phyloP scores from a whole-genome alignment of 768 basidiomycete genomes.

The Tulasnella sp. region DNA sequence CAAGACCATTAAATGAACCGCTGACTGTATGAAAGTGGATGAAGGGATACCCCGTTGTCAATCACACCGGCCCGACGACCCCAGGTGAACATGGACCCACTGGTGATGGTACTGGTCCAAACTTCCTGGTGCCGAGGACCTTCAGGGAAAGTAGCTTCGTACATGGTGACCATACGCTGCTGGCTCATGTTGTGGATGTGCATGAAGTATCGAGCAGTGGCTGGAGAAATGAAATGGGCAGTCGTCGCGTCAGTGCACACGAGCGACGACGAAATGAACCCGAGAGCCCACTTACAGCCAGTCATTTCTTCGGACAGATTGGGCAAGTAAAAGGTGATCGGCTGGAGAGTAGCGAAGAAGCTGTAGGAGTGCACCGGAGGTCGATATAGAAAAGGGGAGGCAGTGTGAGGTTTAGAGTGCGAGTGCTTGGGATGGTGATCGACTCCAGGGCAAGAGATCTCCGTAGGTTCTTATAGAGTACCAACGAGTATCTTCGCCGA shows the following conservation, averaged over 20 bases:
- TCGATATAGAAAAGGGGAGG: constrained; percentile 8
- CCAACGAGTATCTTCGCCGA: background rate
- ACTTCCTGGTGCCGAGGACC: constrained; percentile 31
- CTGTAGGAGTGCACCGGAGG: background rate
- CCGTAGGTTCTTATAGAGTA: constrained; percentile 7
- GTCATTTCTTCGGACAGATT: background rate
- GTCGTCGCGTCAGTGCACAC: background rate
- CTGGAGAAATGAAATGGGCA: background rate
- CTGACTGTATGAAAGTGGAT: constrained; percentile 13
- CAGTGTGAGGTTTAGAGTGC: background rate
- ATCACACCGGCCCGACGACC: background rate
- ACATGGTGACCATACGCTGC: background rate
- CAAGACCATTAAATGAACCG: background rate
- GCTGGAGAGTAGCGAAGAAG: constrained; percentile 3
- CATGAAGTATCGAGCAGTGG: constrained; percentile 20
- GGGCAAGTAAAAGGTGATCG: background rate
- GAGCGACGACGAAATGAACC: background rate
- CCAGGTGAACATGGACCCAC: constrained; percentile 2
- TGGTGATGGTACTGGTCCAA: constrained; percentile 27
- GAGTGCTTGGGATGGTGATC: background rate
- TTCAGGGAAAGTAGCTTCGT: constrained; percentile 24
- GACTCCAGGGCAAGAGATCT: constrained; percentile 12
- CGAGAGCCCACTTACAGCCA: background rate
- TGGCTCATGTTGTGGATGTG: constrained; percentile 26
- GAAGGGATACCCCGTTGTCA: background rate